These are phyloP conservation scores for Myxozyma neotropica DNA, from an alignment of 805 yeast genomes.

Conservation along the genomic window DNA sequence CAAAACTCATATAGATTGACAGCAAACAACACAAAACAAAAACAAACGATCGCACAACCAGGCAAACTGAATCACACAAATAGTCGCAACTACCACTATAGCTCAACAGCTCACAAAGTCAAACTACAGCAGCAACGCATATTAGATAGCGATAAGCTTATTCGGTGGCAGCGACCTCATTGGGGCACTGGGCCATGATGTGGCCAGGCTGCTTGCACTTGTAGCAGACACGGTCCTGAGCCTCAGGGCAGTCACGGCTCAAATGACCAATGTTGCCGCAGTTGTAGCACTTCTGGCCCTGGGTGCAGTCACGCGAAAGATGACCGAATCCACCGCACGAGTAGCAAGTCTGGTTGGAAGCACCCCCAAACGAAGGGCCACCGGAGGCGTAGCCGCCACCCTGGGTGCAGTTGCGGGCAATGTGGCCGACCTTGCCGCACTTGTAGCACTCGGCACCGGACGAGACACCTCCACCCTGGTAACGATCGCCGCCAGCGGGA, in stretches of 20 bases:
- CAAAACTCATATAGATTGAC: neutral
- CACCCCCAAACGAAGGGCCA: conserved; percentile 78
- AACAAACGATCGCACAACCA: neutral
- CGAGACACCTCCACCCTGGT: conserved; percentile 31
- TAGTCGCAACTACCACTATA: no score
- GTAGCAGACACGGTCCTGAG: conserved; percentile 66
- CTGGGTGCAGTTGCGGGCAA: conserved; percentile 76
- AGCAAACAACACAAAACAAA: neutral
- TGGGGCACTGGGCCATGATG: conserved; percentile 82
- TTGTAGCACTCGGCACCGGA: conserved; percentile 78
- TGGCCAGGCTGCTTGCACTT: conserved; percentile 81
- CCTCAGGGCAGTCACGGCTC: conserved; percentile 75
- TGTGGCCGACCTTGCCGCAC: conserved; percentile 88
- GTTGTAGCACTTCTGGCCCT: conserved; percentile 79
- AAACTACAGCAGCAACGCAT: no score
- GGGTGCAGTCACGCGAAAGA: conserved; percentile 78
- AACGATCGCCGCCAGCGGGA: conserved; percentile 45
- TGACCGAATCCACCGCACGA: conserved; percentile 89
- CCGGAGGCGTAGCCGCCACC: conserved; percentile 41
- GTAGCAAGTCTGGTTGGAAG: conserved; percentile 86
- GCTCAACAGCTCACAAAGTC: no score
- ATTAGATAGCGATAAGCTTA: conserved; percentile 5
- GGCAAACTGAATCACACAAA: neutral
- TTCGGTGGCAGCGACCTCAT: conserved; percentile 30
- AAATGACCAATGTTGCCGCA: conserved; percentile 90